Evolutionary conservation across 139 green algal genomes (phyloP), one percentile per base, ranked within the genome.

Genomic region (Asterochloris erici): DNA sequence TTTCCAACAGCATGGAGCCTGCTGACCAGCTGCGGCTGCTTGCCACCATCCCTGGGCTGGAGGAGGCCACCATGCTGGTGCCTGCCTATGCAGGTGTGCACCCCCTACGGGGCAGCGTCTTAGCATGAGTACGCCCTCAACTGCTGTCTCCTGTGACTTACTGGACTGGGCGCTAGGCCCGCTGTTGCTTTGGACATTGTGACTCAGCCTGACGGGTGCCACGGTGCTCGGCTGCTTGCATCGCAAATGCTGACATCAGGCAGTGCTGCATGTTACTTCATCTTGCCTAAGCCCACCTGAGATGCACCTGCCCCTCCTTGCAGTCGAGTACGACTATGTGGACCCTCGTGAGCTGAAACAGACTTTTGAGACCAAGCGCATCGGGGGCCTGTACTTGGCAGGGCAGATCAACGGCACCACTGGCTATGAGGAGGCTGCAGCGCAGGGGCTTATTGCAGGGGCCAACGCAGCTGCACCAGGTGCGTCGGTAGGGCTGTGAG

Each of bases 401-500:
- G 90, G 90, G 0, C 90, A 93, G 85, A 91, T 93, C 74, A 93
- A 92, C 77, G 90, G 90, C 68, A 93, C 90, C 21, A 93, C 90
- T 9, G 90, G 90, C 0, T 93, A 93, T 73, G 90, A 93, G 81
- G 90, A 93, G 79, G 90, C 90, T 79, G 90, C 90, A 63, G 90
- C 90, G 10, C 88, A 92, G 78, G 90, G 90, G 17, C 73, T 93
- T 38, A 28, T 93, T 26, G 90, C 90, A 26, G 90, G 90, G 6
- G 87, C 86, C 62, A 93, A 93, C 75, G 90, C 90, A 15, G 90
- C 90, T 10, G 83, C 63, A 0, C 86, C 86, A 69, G 81, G 82
- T 86, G 77, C 38, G 38, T 6, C 2, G 38, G 38, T 6, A 2
- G 38, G 38, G 38, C 38, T 54, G 38, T 54, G 38, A 54, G 38